Conservation (phyloP, 164 flowering plant species). For the Aristolochia fimbriata region DNA sequence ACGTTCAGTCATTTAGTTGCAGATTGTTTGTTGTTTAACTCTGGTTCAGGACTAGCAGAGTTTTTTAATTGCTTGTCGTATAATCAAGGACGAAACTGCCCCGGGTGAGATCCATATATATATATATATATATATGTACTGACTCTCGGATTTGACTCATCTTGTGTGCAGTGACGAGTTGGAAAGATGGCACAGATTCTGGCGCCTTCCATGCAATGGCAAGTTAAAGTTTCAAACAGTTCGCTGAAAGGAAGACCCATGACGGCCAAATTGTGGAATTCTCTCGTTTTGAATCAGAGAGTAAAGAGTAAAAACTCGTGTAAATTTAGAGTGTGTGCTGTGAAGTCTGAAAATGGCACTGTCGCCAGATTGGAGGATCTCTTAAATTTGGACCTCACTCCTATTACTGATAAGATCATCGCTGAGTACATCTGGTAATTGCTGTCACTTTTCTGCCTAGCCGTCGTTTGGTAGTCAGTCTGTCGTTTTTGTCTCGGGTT, state of each 20-base stretch:
- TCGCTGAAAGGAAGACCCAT: constrained; percentile 32
- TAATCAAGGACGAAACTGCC: too few relatives aligned
- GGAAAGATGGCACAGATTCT: constrained; percentile 76
- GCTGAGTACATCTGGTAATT: constrained; percentile 92
- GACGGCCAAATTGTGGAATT: constrained; percentile 53
- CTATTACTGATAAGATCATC: constrained; percentile 78
- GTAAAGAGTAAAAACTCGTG: constrained; percentile 33
- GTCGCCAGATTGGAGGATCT: constrained; percentile 69
- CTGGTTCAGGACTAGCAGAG: too few relatives aligned
- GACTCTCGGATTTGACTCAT: neutral
- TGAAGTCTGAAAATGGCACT: constrained; percentile 45
- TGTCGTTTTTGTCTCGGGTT: neutral
- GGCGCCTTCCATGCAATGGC: constrained; percentile 78
- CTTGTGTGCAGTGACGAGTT: constrained; percentile 4
- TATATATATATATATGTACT: too few relatives aligned
- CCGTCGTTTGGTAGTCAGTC: neutral
- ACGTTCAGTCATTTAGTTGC: too few relatives aligned
- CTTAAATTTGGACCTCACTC: constrained; percentile 73
- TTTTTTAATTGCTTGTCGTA: too few relatives aligned
- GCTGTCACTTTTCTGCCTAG: neutral
- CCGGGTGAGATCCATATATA: too few relatives aligned
- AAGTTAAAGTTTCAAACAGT: constrained; percentile 42
- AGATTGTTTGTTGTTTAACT: too few relatives aligned
- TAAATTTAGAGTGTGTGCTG: constrained; percentile 48
- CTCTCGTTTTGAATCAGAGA: constrained; percentile 48